Base-by-base conservation (phyloP, 371 early-diverging fungal species). In the Syncephalis plumigaleata region DNA sequence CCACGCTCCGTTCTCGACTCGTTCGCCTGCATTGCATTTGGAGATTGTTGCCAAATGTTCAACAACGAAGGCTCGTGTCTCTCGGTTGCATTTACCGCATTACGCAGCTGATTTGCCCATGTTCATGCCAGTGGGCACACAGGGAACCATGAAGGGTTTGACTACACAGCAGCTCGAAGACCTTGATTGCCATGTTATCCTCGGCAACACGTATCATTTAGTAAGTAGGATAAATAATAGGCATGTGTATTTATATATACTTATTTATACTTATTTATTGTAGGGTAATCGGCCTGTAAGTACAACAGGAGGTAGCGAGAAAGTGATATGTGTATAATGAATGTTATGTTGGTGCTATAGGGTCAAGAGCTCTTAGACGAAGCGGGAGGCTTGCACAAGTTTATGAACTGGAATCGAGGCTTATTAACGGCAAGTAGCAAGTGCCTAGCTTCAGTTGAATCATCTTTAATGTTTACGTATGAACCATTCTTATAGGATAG, bases 101-200 rank as follows among this genome's bases (percentile, higher is more conserved):
- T 77, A 73, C 23, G 81, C 76, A 3, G 87, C 87, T 11, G 75
- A 82, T 47, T 80, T 87, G 27, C 97, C 97, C 23, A 81, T 84
- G 52, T 96, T 93, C 55, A 96, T 96, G 97, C 94, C 97, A 4
- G 97, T 96, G 9, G 95, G 90, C n/a, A 96, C 97, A 2, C 85
- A 92, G 65, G 97, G 91, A 17, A 79, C 89, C 11, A 71, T 96
- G 66, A 94, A 94, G 58, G 94, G 90, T 15, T 57, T 91, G 45
- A 77, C 84, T 20, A 71, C 79, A 11, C 55, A 79, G 18, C 91
- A 90, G 53, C 57, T 91, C 38, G 73, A 79, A 55, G 73, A 78
- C 31, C 61, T 87, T n/a, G 79, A 84, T 55, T 87, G 92, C 63
- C 83, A 89, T 48, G 81, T 92, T 47, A 87, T 96, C 60, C 70